Evolutionary conservation across 768 basidiomycete genomes (phyloP).

Genomic region (Agrocybe praecox): DNA sequence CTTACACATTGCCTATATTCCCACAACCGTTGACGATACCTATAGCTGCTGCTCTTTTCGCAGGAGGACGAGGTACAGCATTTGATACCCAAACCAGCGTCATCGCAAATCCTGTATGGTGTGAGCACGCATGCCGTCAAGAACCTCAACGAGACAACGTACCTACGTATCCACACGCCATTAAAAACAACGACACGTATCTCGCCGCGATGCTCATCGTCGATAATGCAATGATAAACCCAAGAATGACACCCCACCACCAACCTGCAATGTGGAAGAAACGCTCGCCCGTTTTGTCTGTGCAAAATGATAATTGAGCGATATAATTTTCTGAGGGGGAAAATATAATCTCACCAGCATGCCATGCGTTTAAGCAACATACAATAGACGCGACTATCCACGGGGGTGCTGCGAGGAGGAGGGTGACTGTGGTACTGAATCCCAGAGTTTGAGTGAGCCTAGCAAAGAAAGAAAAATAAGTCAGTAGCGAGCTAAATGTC

Average conservation of each 20-base stretch:
- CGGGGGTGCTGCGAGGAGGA: constrained; percentile 66
- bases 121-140: neutral
- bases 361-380: constrained; percentile 54
- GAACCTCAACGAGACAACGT: neutral
- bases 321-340: neutral
- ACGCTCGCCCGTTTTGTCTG: constrained; percentile 62
- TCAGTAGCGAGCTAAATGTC: too few relatives aligned
- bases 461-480: neutral
- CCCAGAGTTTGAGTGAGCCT: constrained; percentile 64
- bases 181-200: constrained; percentile 65
- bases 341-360: constrained; percentile 35
- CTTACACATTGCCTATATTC: constrained; percentile 62
- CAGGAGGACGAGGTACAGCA: constrained; percentile 58
- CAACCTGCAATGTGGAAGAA: constrained; percentile 60
- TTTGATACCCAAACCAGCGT: constrained; percentile 67
- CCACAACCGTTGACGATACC: constrained; percentile 63
- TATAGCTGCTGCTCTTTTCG: constrained; percentile 57
- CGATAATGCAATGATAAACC: constrained; percentile 60
- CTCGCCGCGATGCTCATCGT: constrained; percentile 54
- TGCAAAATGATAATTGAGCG: neutral
- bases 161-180: constrained; percentile 52
- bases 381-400: constrained; percentile 59
- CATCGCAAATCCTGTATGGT: constrained; percentile 38
- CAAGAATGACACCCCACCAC: constrained; percentile 65
- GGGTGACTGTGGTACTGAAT: constrained; percentile 56